A percentile compares a stretch with the other conserved stretches of the same genome.
These are phyloP conservation scores for Zygotorulaspora chibaensis DNA, from an alignment of 805 yeast genomes.

Conservation along the genomic window DNA sequence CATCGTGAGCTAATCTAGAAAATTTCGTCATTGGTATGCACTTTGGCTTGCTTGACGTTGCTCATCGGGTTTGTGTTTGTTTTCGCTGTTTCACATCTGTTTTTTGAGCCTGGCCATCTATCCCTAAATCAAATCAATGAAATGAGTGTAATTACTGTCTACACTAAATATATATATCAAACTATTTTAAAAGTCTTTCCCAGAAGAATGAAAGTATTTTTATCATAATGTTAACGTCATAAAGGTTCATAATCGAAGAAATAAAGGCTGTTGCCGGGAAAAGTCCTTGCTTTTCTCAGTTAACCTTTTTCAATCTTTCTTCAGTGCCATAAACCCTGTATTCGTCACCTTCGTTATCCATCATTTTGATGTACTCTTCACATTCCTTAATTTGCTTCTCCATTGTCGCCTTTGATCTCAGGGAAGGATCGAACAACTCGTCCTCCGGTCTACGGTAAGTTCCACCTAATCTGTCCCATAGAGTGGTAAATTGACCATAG, in stretches of 20 bases:
- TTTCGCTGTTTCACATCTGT: neutral
- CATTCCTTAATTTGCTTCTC: conserved; percentile 62
- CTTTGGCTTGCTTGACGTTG: neutral
- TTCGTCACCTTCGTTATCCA: conserved; percentile 75
- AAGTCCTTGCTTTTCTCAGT: conserved; percentile 2
- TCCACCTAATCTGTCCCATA: conserved; percentile 96
- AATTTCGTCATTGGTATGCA: neutral
- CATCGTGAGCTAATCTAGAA: neutral
- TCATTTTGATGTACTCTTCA: conserved; percentile 71
- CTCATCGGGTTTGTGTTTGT: neutral
- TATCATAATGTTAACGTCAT: neutral
- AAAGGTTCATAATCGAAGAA: neutral
- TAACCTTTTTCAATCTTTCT: conserved; percentile 30
- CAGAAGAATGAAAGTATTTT: neutral
- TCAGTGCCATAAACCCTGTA: conserved; percentile 67
- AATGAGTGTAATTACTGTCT: neutral
- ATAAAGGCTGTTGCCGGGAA: neutral
- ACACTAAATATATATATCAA: neutral
- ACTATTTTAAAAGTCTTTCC: neutral
- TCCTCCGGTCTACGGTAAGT: conserved; percentile 90
- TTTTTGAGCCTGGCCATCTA: neutral
- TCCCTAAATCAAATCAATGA: neutral
- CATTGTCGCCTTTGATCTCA: conserved; percentile 59
- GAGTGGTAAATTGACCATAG: conserved; percentile 96
- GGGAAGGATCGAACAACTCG: conserved; percentile 66